Base-by-base conservation (phyloP, 2,329 filamentous ascomycete species). In the Diplodia seriata region DNA sequence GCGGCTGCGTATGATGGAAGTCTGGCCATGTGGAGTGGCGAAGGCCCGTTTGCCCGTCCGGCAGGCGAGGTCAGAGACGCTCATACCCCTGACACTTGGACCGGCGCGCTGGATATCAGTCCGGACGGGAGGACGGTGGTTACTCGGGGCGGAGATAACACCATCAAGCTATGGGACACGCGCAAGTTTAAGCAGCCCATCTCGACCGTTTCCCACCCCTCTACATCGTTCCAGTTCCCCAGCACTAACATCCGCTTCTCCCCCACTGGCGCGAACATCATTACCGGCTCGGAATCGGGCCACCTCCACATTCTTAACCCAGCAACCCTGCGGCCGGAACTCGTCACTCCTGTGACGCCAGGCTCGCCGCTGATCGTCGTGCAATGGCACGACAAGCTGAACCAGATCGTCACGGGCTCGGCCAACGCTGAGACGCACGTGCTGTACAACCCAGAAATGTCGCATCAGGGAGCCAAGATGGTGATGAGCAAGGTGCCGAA, bases 131-230 rank as follows among this genome's bases (percentile, higher is more conserved):
- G 94, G 68, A 90, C 97, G 82, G 88, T 98, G 3, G 90, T 97
- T 8, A 97, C 93, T 0, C 86, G 93, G 72, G 95, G 95, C 67
- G 94, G 94, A 62, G 95, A 99, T 79, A 89, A 96, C 76, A 86
- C 91, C 1, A 94, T 99, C 79, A 98, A 98, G 81, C 85, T 97
- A 1, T 99, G 95, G 95, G 95, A 99, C 77, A 96, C 90, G 3
- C 89, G 95, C 68, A 98, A 97, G 76, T 97, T 99, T 84, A 98
- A 95, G 77, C 85, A 90, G 68, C 93, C 95, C 4, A 86, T 99
- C 15, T 92, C 93, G 57, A 91, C 89, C 1, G 88, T 92, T 18
- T 82, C 89, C 6, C 93, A 97, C 78, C 80, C 87, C 1, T 97
- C 94, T 0, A 97, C 92, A 15, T 94, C 93, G 1, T 89, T 90